phyloP scores from a whole-genome alignment of 2,329 filamentous ascomycete genomes.

The Aureobasidium sp. region DNA sequence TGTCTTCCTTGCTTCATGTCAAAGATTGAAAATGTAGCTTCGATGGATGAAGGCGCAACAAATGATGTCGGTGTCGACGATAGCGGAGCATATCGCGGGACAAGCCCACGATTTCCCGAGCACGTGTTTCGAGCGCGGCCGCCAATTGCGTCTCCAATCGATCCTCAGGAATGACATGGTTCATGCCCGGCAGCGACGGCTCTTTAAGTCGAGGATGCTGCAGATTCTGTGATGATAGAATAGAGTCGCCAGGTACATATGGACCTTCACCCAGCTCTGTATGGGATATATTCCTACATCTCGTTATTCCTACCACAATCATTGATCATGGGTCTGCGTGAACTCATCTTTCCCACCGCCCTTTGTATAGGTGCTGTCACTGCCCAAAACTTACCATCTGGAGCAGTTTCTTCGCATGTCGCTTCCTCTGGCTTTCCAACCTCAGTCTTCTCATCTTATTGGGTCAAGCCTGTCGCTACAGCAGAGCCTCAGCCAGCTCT shows the following conservation, averaged over 20 bases:
- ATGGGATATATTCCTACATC: background rate
- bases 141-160: background rate
- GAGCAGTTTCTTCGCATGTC: slow-evolving; percentile 26
- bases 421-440: slow-evolving; percentile 43
- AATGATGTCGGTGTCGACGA: background rate
- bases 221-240: background rate
- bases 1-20: background rate
- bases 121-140: background rate
- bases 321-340: background rate
- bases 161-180: background rate
- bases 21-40: background rate
- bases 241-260: background rate
- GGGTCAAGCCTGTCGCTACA: slow-evolving; percentile 36
- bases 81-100: background rate
- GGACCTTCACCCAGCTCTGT: background rate
- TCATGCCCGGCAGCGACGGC: background rate
- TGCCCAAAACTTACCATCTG: slow-evolving; percentile 11
- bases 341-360: background rate
- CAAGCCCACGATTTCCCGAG: background rate
- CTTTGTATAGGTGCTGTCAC: background rate
- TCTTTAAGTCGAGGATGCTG: background rate
- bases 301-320: slow-evolving; percentile 1
- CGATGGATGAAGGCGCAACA: background rate
- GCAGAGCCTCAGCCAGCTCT: slow-evolving; percentile 46
- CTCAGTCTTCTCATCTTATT: slow-evolving; percentile 43